These are phyloP conservation scores for Fusarium austroafricanum DNA, from an alignment of 2,329 filamentous ascomycete species.

Conservation along the genomic window DNA sequence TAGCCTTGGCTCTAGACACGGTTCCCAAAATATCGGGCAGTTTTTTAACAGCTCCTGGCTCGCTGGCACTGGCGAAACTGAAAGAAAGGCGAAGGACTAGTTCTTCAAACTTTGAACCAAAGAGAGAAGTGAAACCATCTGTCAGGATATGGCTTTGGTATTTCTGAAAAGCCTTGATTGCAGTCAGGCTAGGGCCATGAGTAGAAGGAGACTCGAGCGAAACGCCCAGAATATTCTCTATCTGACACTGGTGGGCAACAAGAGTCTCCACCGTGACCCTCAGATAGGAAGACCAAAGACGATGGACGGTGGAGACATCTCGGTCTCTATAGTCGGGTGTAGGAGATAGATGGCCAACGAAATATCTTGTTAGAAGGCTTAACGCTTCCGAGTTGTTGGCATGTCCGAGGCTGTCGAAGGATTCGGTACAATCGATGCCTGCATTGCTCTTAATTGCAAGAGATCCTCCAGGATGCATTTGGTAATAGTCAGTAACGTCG, in stretches of 20 bases:
- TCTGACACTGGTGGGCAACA: conserved; percentile 65
- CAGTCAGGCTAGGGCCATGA: too few relatives aligned
- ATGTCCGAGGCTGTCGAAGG: conserved; percentile 66
- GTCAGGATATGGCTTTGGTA: conserved; percentile 65
- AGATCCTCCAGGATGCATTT: conserved; percentile 65
- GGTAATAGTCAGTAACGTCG: conserved; percentile 64
- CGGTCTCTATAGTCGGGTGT: conserved; percentile 61
- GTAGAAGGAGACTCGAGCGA: too few relatives aligned
- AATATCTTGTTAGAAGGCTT: conserved; percentile 65
- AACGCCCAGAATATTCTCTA: conserved; percentile 62
- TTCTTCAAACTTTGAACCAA: conserved; percentile 64
- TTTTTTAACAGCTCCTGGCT: conserved; percentile 56
- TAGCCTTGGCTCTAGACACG: conserved; percentile 49
- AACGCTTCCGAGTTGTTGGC: conserved; percentile 66
- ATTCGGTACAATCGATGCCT: conserved; percentile 64
- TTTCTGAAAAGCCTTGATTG: conserved; percentile 63
- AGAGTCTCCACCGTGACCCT: conserved; percentile 62
- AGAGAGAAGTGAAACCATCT: conserved; percentile 62
- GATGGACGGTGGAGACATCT: conserved; percentile 60
- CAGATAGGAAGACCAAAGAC: conserved; percentile 63
- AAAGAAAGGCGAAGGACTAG: conserved; percentile 65
- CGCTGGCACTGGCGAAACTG: conserved; percentile 58
- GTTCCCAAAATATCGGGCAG: conserved; percentile 45
- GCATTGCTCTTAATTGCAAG: conserved; percentile 66
- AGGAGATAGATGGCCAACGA: conserved; percentile 62